Percentiles rank a stretch among this genome's conserved stretches.
phyloP scores from a whole-genome alignment of 2,329 filamentous ascomycete genomes.

The Aspergillus hortae region DNA sequence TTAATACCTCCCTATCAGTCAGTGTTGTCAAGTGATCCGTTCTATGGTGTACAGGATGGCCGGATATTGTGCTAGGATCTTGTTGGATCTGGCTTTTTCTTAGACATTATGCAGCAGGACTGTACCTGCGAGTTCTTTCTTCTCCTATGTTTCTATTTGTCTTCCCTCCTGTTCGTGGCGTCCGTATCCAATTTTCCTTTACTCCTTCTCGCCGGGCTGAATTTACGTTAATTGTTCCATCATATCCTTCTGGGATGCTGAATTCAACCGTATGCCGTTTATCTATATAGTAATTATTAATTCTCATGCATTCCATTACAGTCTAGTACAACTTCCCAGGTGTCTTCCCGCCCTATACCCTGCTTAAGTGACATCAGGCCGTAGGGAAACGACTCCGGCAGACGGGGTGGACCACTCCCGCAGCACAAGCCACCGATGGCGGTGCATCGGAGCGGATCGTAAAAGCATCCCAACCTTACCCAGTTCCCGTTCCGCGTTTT shows the following conservation, averaged over 20 bases:
- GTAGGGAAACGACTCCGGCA: not conserved
- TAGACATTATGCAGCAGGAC: slow-evolving; percentile 27
- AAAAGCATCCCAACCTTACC: slow-evolving; percentile 29
- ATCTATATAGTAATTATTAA: not conserved
- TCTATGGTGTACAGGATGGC: slow-evolving; percentile 9
- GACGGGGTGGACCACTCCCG: slow-evolving; percentile 7
- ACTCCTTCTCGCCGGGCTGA: slow-evolving; percentile 19
- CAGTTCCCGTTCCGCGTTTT: slow-evolving; percentile 30
- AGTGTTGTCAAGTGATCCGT: slow-evolving; percentile 6
- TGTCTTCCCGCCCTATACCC: not conserved
- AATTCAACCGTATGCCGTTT: slow-evolving; percentile 26
- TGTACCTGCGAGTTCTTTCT: slow-evolving; percentile 23
- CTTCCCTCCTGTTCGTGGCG: slow-evolving; percentile 29
- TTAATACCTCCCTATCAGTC: not conserved
- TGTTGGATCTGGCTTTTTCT: slow-evolving; percentile 26
- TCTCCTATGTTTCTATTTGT: slow-evolving; percentile 24
- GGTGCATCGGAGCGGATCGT: slow-evolving; percentile 38
- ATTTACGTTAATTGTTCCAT: slow-evolving; percentile 19
- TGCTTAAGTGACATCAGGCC: too few species aligned
- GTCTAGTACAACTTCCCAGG: too few species aligned
- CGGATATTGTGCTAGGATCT: slow-evolving; percentile 16
- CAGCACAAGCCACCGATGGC: slow-evolving; percentile 23
- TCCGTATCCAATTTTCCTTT: slow-evolving; percentile 27
- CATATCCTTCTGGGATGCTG: slow-evolving; percentile 5
- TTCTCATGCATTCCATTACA: too few species aligned